These are phyloP conservation scores for Colletotrichum sp. DNA, from an alignment of 2,329 filamentous ascomycete species.

Conservation along the genomic window DNA sequence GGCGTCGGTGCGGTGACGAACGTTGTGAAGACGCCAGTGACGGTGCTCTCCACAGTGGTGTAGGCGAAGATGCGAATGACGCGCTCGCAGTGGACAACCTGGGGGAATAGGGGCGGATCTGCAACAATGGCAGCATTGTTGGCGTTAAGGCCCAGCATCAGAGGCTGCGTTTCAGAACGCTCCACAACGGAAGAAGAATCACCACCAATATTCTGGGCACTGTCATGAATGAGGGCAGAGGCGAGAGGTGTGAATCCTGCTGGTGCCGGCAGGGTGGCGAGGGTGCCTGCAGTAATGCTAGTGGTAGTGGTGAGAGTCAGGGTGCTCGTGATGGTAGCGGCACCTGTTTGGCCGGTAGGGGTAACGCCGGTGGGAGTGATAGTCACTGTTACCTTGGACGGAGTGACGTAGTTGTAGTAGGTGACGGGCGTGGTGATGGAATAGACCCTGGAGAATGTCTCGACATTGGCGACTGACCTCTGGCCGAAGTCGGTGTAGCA, in stretches of 20 bases:
- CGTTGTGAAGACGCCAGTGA: neutral
- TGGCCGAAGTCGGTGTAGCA: constrained; percentile 12
- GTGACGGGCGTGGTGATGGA: constrained; percentile 7
- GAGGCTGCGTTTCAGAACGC: neutral
- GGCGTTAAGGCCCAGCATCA: neutral
- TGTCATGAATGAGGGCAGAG: neutral
- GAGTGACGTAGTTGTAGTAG: neutral
- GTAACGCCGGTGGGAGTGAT: neutral
- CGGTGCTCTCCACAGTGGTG: neutral
- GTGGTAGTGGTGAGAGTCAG: constrained; percentile 3
- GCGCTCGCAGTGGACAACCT: constrained; percentile 6
- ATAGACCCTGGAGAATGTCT: constrained; percentile 9
- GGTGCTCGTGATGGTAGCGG: neutral
- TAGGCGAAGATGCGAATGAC: constrained; percentile 7
- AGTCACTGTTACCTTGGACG: neutral
- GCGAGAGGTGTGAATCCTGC: neutral
- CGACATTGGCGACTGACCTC: neutral
- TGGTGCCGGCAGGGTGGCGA: neutral
- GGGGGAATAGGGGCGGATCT: neutral
- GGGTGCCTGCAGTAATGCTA: neutral
- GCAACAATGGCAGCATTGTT: neutral
- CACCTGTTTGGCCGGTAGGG: neutral
- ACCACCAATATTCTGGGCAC: neutral
- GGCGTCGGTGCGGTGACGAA: neutral
- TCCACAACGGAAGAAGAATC: neutral